phyloP scores from a whole-genome alignment of 2,329 filamentous ascomycete genomes.

The Curvularia lunata region DNA sequence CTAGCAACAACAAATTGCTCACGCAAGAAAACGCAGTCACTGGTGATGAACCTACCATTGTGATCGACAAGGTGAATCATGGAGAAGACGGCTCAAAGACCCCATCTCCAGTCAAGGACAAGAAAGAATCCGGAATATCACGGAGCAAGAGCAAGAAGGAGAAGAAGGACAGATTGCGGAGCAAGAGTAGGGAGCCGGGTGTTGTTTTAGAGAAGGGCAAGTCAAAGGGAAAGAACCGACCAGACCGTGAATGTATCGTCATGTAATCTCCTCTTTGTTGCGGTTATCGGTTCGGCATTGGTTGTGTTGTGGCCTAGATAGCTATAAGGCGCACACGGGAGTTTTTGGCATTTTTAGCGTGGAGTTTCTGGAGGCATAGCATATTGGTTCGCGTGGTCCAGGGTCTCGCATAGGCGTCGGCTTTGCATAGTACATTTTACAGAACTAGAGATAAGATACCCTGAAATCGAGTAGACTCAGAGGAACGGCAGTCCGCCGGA shows the following conservation, averaged over 20 bases:
- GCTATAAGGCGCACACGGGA: constrained; percentile 5
- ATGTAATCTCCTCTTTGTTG: constrained; percentile 47
- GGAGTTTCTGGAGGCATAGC: constrained; percentile 28
- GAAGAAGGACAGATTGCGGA: constrained; percentile 44
- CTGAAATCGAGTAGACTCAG: constrained; percentile 12
- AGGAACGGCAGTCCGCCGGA: constrained; percentile 1
- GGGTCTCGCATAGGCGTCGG: neutral
- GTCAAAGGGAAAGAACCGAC: constrained; percentile 39
- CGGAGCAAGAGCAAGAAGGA: constrained; percentile 43
- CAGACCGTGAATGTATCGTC: constrained; percentile 53
- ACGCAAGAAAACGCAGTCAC: constrained; percentile 24
- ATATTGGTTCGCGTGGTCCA: constrained; percentile 2
- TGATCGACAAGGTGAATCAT: constrained; percentile 31
- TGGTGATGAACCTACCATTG: constrained; percentile 38
- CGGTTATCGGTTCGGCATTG: constrained; percentile 2
- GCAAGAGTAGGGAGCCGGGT: constrained; percentile 51
- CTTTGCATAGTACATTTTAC: constrained; percentile 8
- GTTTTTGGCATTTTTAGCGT: constrained; percentile 28
- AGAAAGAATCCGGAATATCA: constrained; percentile 29
- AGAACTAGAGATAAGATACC: constrained; percentile 36
- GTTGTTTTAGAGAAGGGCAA: constrained; percentile 38
- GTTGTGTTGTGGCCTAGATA: constrained; percentile 8
- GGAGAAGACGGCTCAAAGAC: constrained; percentile 22
- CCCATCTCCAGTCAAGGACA: constrained; percentile 30
- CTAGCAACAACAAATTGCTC: constrained; percentile 51